phyloP scores from a whole-genome alignment of 768 basidiomycete species.

The Phlebiopsis flavidoalba region DNA sequence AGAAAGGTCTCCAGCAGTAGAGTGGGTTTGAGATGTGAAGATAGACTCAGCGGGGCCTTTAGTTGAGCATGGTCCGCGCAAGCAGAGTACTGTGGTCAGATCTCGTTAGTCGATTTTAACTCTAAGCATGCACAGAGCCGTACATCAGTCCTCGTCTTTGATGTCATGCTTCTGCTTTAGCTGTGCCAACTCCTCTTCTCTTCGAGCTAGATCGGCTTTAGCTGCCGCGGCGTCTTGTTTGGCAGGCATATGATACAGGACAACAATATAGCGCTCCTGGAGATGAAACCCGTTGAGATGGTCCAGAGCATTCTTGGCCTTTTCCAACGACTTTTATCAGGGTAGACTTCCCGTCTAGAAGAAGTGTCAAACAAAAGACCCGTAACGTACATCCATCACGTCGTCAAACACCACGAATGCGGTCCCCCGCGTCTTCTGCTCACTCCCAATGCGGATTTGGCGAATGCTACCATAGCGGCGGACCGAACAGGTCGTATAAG shows the following conservation, averaged over 20 bases:
- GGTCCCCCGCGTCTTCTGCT: slow-evolving; percentile 89
- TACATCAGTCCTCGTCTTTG: slow-evolving; percentile 54
- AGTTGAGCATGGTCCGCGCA: too few species aligned
- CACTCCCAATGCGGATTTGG: slow-evolving; percentile 91
- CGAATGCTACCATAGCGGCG: slow-evolving; percentile 94
- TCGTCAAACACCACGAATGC: slow-evolving; percentile 97
- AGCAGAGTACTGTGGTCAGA: too few species aligned
- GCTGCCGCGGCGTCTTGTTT: slow-evolving; percentile 92
- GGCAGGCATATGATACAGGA: slow-evolving; percentile 96
- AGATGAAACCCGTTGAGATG: slow-evolving; percentile 98
- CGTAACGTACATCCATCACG: slow-evolving; percentile 80
- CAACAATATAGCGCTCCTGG: slow-evolving; percentile 97
- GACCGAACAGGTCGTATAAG: slow-evolving; percentile 95
- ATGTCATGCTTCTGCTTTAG: slow-evolving; percentile 87
- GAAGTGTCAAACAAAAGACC: background rate
- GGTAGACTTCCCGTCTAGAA: background rate
- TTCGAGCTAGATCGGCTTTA: slow-evolving; percentile 84
- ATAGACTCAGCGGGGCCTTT: too few species aligned
- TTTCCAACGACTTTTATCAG: slow-evolving; percentile 8
- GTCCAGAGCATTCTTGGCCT: slow-evolving; percentile 96
- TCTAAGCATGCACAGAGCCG: background rate
- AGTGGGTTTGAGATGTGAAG: too few species aligned
- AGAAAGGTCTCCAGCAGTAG: too few species aligned
- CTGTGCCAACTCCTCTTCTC: slow-evolving; percentile 86
- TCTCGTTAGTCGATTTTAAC: too few species aligned